Percentiles rank a stretch among this genome's conserved stretches.
Conservation (phyloP, 345 rosid genomes). For the Salix dunnii region DNA sequence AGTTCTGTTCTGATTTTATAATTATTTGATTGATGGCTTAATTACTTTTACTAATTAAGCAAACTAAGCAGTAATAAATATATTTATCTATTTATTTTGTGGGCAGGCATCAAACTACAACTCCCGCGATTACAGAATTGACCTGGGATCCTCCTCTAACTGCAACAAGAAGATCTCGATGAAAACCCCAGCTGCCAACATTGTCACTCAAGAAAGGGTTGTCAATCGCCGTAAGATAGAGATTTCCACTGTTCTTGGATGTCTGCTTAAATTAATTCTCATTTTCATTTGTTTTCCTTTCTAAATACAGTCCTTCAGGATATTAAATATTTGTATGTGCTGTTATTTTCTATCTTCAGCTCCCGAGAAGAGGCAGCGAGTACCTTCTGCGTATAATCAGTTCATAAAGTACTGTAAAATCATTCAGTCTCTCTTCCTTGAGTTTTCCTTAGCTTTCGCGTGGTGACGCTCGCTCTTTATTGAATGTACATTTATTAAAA, state of each 20-base stretch:
- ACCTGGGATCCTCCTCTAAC: slow-evolving; percentile 63
- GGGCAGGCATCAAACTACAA: slow-evolving; percentile 40
- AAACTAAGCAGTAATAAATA: neutral
- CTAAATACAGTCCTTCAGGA: neutral
- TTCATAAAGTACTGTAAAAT: slow-evolving; percentile 66
- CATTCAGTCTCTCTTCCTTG: neutral
- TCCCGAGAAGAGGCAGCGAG: slow-evolving; percentile 97
- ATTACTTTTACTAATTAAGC: neutral
- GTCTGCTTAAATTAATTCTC: neutral
- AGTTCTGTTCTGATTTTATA: neutral
- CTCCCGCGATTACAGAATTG: slow-evolving; percentile 46
- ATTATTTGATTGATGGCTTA: neutral
- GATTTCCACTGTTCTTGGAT: neutral
- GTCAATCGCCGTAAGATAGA: slow-evolving; percentile 68
- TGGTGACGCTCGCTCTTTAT: neutral
- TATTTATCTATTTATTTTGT: neutral
- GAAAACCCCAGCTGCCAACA: slow-evolving; percentile 33
- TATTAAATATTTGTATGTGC: slow-evolving; percentile 10
- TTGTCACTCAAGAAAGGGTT: slow-evolving; percentile 41
- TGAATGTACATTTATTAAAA: neutral
- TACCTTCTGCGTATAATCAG: slow-evolving; percentile 97
- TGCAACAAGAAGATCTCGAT: slow-evolving; percentile 47
- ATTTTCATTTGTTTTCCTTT: neutral
- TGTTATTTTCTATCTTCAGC: slow-evolving; percentile 49
- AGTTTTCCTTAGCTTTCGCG: neutral